These are phyloP conservation scores for Phytophthora kernoviae DNA, from an alignment of 352 stramenopile species.

Conservation along the genomic window DNA sequence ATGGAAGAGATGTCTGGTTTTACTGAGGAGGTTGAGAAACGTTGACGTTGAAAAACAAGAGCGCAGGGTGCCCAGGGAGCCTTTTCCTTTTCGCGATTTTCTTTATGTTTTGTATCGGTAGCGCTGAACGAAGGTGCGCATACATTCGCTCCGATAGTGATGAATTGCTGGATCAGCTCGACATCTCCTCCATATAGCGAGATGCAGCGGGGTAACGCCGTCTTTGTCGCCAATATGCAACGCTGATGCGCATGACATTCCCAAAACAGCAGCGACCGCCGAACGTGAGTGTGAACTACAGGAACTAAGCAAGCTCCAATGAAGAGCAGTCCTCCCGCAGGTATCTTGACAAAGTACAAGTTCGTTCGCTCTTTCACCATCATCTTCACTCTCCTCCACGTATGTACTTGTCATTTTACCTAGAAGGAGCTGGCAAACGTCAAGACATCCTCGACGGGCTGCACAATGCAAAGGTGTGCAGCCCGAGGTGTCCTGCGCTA, in stretches of 20 bases:
- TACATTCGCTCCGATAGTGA: conserved; percentile 48
- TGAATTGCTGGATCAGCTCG: conserved; percentile 43
- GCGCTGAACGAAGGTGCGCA: conserved; percentile 7
- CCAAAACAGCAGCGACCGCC: conserved; percentile 36
- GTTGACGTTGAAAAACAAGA: conserved; percentile 29
- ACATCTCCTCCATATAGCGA: conserved; percentile 44
- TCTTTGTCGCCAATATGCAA: conserved; percentile 51
- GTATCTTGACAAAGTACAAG: conserved; percentile 42
- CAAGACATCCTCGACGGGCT: conserved; percentile 41
- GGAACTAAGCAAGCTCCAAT: conserved; percentile 44
- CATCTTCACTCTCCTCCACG: background rate
- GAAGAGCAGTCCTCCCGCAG: conserved; percentile 53
- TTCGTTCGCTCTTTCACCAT: conserved; percentile 18
- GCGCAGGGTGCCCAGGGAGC: conserved; percentile 54
- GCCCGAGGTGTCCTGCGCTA: conserved; percentile 37
- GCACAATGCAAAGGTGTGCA: conserved; percentile 60
- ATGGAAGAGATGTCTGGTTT: too few relatives aligned
- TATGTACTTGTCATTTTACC: background rate
- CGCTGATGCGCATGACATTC: conserved; percentile 23
- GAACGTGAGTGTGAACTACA: background rate
- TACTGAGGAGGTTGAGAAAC: too few relatives aligned
- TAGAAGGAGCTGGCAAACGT: conserved; percentile 51
- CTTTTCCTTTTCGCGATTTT: conserved; percentile 29
- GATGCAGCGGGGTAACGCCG: conserved; percentile 46
- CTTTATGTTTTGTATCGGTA: background rate